Conservation (phyloP, 2,329 filamentous ascomycete genomes). For the Periglandula ipomoeae region DNA sequence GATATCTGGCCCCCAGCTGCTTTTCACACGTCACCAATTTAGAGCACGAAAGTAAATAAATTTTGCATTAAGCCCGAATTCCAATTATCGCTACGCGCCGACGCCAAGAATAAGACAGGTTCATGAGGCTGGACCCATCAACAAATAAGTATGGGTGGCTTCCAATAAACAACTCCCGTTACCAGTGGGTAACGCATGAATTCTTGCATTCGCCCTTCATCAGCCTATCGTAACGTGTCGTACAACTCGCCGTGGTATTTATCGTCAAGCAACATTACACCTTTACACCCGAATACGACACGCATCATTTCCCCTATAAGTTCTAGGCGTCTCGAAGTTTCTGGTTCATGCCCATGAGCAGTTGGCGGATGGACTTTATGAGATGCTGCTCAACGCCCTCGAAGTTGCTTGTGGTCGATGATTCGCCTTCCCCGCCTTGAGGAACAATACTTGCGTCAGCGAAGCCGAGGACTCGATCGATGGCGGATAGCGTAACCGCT, state of each 20-base stretch:
- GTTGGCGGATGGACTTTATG: slow-evolving; percentile 30
- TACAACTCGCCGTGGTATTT: neutral
- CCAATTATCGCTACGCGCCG: neutral
- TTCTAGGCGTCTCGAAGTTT: slow-evolving; percentile 19
- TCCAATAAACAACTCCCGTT: neutral
- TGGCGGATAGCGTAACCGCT: slow-evolving; percentile 38
- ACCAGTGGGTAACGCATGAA: neutral
- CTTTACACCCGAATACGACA: neutral
- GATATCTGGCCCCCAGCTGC: too few relatives aligned
- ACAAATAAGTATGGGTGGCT: neutral
- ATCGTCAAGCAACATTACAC: neutral
- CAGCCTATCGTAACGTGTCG: neutral
- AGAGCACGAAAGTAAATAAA: neutral
- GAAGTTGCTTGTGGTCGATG: slow-evolving; percentile 18
- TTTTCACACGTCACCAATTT: too few relatives aligned
- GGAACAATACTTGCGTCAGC: slow-evolving; percentile 33
- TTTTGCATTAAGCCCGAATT: neutral
- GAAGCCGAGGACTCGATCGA: slow-evolving; percentile 40
- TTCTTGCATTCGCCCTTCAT: neutral
- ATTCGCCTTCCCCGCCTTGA: slow-evolving; percentile 22
- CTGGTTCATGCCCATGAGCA: slow-evolving; percentile 31
- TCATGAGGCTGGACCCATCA: neutral
- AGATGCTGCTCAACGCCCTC: slow-evolving; percentile 32
- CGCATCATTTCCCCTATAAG: neutral
- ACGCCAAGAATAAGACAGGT: neutral